Percentiles rank a stretch among this genome's conserved stretches.
These are phyloP conservation scores for Pseudozyma flocculosa DNA, from an alignment of 1,284 basidiomycete species.

Conservation along the genomic window DNA sequence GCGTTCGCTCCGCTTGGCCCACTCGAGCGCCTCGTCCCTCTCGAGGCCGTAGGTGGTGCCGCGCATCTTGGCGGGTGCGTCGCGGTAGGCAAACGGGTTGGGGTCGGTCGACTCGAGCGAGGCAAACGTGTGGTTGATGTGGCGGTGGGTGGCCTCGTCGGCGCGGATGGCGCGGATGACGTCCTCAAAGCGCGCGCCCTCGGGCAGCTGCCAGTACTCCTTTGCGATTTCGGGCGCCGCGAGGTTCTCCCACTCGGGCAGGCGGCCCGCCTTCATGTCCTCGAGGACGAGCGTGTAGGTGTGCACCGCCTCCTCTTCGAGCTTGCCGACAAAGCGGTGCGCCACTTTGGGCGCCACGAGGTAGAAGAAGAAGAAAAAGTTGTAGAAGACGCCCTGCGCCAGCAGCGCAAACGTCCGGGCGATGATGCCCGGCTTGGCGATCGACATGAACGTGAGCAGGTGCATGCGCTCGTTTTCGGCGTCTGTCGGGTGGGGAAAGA, in stretches of 20 bases:
- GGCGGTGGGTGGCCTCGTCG: constrained; percentile 68
- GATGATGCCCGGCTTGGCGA: constrained; percentile 32
- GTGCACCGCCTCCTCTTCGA: constrained; percentile 89
- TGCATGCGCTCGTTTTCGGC: constrained; percentile 51
- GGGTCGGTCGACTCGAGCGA: constrained; percentile 30
- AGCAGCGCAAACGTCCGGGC: constrained; percentile 42
- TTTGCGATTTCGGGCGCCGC: constrained; percentile 83
- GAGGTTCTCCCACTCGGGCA: constrained; percentile 75
- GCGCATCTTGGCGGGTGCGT: constrained; percentile 26
- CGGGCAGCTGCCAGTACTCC: constrained; percentile 79
- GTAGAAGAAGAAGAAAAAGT: constrained; percentile 66
- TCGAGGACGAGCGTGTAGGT: constrained; percentile 71
- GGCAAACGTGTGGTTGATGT: constrained; percentile 47
- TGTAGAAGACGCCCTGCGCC: constrained; percentile 66
- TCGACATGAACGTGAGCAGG: constrained; percentile 33
- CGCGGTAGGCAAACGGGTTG: constrained; percentile 40
- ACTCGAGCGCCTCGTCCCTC: constrained; percentile 39
- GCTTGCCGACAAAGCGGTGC: constrained; percentile 90
- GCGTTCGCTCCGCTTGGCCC: constrained; percentile 15
- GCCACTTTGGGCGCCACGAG: constrained; percentile 77
- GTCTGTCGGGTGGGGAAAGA: no score
- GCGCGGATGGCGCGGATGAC: constrained; percentile 86
- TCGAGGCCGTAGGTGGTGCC: constrained; percentile 35
- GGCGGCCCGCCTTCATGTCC: constrained; percentile 78
- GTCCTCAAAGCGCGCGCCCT: constrained; percentile 75